Evolutionary conservation across 345 rosid species (phyloP).

Genomic region (Rubroshorea leprosula): DNA sequence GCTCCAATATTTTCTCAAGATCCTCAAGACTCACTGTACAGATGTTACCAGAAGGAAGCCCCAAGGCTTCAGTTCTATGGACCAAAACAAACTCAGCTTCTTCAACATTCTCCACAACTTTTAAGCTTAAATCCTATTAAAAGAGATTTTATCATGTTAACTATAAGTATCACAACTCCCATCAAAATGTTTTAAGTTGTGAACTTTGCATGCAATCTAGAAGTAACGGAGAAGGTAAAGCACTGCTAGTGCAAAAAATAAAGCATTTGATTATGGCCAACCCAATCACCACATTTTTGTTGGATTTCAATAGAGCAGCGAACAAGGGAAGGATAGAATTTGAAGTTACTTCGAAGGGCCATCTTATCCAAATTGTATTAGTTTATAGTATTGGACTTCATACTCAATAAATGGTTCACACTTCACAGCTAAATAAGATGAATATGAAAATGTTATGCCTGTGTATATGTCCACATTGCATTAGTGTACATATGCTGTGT

Average conservation of each 20-base stretch:
- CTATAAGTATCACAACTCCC: neutral
- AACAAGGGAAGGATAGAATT: too few relatives aligned
- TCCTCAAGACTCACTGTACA: conserved; percentile 54
- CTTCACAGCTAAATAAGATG: too few relatives aligned
- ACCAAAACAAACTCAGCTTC: conserved; percentile 89
- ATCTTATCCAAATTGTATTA: too few relatives aligned
- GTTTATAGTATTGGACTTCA: too few relatives aligned
- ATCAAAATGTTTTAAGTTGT: neutral
- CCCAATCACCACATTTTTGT: too few relatives aligned
- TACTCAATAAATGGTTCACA: too few relatives aligned
- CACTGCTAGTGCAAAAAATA: neutral
- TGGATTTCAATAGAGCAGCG: too few relatives aligned
- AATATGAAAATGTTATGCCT: too few relatives aligned
- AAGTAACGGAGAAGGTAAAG: neutral
- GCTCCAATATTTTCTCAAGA: conserved; percentile 76
- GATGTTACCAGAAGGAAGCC: conserved; percentile 58
- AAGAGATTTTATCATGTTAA: conserved; percentile 6
- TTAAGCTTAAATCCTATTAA: conserved; percentile 63
- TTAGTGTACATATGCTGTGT: too few relatives aligned
- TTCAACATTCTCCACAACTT: conserved; percentile 63
- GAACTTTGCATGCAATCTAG: neutral
- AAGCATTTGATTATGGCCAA: neutral
- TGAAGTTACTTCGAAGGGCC: too few relatives aligned
- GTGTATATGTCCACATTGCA: too few relatives aligned
- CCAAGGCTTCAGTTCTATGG: conserved; percentile 89